Evolutionary conservation across 306 rosid species (phyloP).

Genomic region (Lathyrus tuberosus): DNA sequence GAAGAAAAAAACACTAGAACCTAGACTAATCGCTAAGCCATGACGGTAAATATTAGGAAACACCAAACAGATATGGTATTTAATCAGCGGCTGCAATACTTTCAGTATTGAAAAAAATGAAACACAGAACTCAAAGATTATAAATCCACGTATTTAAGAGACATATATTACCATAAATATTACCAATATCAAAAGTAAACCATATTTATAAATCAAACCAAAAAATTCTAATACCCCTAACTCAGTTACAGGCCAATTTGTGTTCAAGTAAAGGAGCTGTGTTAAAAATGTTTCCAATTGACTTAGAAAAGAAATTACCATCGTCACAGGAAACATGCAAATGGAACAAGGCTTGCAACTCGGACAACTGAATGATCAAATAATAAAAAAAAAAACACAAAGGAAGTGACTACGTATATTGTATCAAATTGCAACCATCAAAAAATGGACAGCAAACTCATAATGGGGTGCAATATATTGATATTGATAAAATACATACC

Average conservation of each 20-base stretch:
- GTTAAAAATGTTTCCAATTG: constrained; percentile 39
- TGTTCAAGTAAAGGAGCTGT: constrained; percentile 31
- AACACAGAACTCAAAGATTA: neutral
- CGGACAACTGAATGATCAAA: constrained; percentile 52
- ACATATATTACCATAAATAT: neutral
- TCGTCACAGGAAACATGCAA: constrained; percentile 46
- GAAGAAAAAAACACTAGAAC: neutral
- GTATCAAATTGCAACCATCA: constrained; percentile 42
- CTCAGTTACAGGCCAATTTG: constrained; percentile 26
- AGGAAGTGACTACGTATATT: constrained; percentile 42
- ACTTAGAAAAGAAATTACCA: constrained; percentile 54
- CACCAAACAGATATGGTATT: neutral
- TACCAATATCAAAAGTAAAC: neutral
- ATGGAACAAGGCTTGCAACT: constrained; percentile 52
- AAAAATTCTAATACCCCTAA: constrained; percentile 13
- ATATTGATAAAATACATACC: constrained; percentile 56
- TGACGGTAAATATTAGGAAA: neutral
- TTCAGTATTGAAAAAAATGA: neutral
- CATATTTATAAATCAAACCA: neutral
- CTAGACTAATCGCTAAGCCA: neutral
- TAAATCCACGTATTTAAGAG: neutral
- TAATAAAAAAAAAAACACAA: constrained; percentile 47
- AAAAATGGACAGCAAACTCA: constrained; percentile 30
- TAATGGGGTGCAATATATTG: constrained; percentile 11
- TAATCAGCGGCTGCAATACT: neutral